A percentile compares a stretch with the other conserved stretches of the same genome.
phyloP scores from a whole-genome alignment of 2,329 filamentous ascomycete species.

The Endoconidiophora polonica region DNA sequence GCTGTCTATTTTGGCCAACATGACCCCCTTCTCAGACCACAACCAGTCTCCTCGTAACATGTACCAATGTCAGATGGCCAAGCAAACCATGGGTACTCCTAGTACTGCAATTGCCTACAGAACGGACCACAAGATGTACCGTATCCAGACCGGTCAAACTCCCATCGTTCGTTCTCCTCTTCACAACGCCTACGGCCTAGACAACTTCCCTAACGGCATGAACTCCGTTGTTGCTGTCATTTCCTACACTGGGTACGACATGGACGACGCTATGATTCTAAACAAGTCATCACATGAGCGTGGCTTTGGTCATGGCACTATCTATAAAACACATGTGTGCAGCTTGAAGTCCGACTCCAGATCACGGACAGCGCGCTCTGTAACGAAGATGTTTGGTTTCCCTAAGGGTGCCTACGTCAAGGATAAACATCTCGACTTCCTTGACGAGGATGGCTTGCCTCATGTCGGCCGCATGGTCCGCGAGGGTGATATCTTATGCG shows the following conservation, averaged over 20 bases:
- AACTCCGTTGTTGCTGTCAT: conserved; percentile 96
- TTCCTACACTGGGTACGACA: conserved; percentile 97
- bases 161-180: conserved; percentile 82
- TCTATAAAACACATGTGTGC: conserved; percentile 95
- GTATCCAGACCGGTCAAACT: conserved; percentile 87
- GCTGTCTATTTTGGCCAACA: conserved; percentile 90
- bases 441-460: conserved; percentile 81
- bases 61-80: conserved; percentile 99
- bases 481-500: conserved; percentile 72
- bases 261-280: conserved; percentile 99
- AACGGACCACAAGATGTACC: conserved; percentile 95
- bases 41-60: conserved; percentile 98
- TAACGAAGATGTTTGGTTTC: conserved; percentile 80
- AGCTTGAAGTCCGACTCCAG: conserved; percentile 65
- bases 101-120: conserved; percentile 70
- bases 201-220: conserved; percentile 94
- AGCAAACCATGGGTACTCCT: conserved; percentile 97
- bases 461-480: conserved; percentile 60
- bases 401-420: conserved; percentile 60
- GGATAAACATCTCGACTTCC: conserved; percentile 49
- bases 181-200: conserved; percentile 89
- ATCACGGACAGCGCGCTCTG: conserved; percentile 46
- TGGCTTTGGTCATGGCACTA: conserved; percentile 86
- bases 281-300: conserved; percentile 95
- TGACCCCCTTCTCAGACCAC: conserved; percentile 97